Percentiles rank a stretch among this genome's conserved stretches.
These are phyloP conservation scores for Pichia sp. DNA, from an alignment of 1,139 yeast genomes.

Conservation along the genomic window DNA sequence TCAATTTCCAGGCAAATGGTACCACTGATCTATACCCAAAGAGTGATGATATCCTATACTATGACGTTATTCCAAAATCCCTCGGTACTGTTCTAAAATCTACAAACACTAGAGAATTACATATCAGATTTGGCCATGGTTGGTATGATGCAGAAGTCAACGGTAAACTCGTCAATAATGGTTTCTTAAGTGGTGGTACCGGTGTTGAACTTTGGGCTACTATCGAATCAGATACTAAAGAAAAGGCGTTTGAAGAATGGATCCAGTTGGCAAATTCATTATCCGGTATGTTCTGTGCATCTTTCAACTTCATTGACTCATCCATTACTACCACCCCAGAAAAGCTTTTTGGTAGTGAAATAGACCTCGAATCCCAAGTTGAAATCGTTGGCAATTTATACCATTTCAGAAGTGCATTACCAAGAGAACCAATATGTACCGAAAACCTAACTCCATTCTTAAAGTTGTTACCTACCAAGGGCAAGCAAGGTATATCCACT, in stretches of 20 bases:
- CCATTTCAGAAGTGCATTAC: slow-evolving; percentile 80
- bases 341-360: slow-evolving; percentile 40
- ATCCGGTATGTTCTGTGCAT: slow-evolving; percentile 95
- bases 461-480: slow-evolving; percentile 88
- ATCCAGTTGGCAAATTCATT: slow-evolving; percentile 65
- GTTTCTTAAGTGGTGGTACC: slow-evolving; percentile 80
- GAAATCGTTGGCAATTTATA: slow-evolving; percentile 43
- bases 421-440: slow-evolving; percentile 96
- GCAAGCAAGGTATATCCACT: slow-evolving; percentile 85
- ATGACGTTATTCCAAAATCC: slow-evolving; percentile 75
- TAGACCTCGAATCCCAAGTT: slow-evolving; percentile 25
- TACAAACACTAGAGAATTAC: slow-evolving; percentile 72
- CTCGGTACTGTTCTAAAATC: slow-evolving; percentile 73
- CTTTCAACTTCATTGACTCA: slow-evolving; percentile 82
- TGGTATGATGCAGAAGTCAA: slow-evolving; percentile 92
- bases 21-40: slow-evolving; percentile 35
- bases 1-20: slow-evolving; percentile 64
- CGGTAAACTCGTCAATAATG: slow-evolving; percentile 80
- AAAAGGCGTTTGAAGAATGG: slow-evolving; percentile 69
- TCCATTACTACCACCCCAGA: slow-evolving; percentile 76
- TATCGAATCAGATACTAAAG: slow-evolving; percentile 60
- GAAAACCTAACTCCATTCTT: slow-evolving; percentile 95
- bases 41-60: slow-evolving; percentile 44
- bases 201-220: slow-evolving; percentile 95
- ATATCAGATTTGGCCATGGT: slow-evolving; percentile 87